These are phyloP conservation scores for Epithele typhae DNA, from an alignment of 768 basidiomycete genomes.

Conservation along the genomic window DNA sequence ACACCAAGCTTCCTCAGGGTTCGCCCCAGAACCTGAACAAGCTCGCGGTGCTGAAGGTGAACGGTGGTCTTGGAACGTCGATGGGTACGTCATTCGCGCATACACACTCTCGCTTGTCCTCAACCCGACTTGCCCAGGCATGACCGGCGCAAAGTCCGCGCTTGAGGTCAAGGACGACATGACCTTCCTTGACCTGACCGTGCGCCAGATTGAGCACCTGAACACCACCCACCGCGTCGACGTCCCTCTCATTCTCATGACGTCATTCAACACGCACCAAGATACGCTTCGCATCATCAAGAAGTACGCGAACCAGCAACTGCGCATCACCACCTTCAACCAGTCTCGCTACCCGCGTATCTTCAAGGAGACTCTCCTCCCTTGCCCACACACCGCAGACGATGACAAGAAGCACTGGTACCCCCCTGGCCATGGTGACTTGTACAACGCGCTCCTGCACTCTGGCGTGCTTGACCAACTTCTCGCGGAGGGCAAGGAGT, in stretches of 20 bases:
- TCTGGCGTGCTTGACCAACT: conserved; percentile 90
- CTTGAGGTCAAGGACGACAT: conserved; percentile 97
- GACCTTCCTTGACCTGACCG: conserved; percentile 94
- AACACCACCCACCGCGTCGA: conserved; percentile 81
- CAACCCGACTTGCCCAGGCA: conserved; percentile 54
- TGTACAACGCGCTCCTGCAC: conserved; percentile 89
- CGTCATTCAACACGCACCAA: conserved; percentile 97
- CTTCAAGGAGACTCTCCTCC: conserved; percentile 82
- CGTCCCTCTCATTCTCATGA: conserved; percentile 98
- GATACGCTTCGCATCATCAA: conserved; percentile 96
- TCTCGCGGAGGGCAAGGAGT: conserved; percentile 89
- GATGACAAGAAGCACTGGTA: conserved; percentile 94
- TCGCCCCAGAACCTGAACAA: conserved; percentile 77
- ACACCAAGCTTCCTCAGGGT: conserved; percentile 59
- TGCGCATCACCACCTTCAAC: conserved; percentile 89
- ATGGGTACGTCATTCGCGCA: conserved; percentile 55
- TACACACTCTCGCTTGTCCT: not conserved
- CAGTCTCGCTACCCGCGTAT: conserved; percentile 95
- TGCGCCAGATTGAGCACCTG: conserved; percentile 94
- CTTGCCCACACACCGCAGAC: conserved; percentile 70
- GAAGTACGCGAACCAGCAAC: conserved; percentile 93
- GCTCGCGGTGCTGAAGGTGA: conserved; percentile 93
- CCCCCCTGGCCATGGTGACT: conserved; percentile 94
- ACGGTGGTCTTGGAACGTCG: conserved; percentile 89
- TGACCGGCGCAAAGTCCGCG: conserved; percentile 86